Percentiles rank a stretch among this genome's conserved stretches.
Evolutionary conservation across 805 yeast genomes (phyloP).

Genomic region (Yarrowia deformans): DNA sequence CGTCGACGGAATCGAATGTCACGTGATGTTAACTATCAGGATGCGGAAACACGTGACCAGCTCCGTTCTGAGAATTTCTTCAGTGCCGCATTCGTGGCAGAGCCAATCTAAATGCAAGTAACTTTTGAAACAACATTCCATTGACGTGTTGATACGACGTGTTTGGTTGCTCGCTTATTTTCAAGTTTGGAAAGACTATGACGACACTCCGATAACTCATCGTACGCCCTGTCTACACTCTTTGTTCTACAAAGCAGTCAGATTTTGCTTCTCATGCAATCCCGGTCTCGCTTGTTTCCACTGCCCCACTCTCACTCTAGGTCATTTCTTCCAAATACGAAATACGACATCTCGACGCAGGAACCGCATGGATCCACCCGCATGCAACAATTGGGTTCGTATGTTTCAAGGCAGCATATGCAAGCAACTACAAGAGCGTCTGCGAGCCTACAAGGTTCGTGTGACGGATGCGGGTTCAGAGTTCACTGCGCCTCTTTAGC

Average conservation of each 20-base stretch:
- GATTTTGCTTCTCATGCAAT: background rate
- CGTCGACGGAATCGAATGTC: no score
- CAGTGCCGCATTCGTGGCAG: slow-evolving; percentile 4
- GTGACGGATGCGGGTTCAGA: slow-evolving; percentile 33
- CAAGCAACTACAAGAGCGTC: slow-evolving; percentile 26
- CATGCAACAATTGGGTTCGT: slow-evolving; percentile 23
- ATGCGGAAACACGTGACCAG: slow-evolving; percentile 1
- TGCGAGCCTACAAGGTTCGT: background rate
- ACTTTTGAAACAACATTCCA: slow-evolving; percentile 10
- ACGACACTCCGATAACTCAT: background rate
- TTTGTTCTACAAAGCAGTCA: no score
- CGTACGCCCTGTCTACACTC: no score
- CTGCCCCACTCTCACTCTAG: background rate
- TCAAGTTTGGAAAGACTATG: background rate
- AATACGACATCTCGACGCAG: slow-evolving; percentile 32
- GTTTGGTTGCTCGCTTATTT: slow-evolving; percentile 31
- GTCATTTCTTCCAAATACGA: background rate
- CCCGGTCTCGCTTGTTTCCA: background rate
- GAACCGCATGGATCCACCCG: slow-evolving; percentile 36
- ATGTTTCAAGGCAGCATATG: slow-evolving; percentile 31
- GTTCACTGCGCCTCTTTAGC: slow-evolving; percentile 27
- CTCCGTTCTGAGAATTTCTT: background rate
- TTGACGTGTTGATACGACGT: slow-evolving; percentile 22
- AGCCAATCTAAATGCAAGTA: background rate
- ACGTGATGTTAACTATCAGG: background rate